These are phyloP conservation scores for Straminergon stramineum DNA, from an alignment of 225 moss, liverwort and hornwort genomes.

Conservation along the genomic window DNA sequence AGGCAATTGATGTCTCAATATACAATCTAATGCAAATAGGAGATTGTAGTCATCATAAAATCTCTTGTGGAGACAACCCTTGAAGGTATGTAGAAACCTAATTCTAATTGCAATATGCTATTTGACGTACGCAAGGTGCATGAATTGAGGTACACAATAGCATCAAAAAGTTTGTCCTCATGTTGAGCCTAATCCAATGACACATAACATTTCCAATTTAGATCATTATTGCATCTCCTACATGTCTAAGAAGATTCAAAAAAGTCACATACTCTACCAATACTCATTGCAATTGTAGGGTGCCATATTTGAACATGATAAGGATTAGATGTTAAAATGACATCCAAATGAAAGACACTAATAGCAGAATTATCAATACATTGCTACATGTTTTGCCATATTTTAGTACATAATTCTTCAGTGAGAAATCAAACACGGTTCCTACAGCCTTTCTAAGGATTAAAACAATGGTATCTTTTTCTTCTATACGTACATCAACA, in stretches of 20 bases:
- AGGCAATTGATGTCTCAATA: not conserved
- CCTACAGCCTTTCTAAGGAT: not conserved
- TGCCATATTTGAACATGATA: not conserved
- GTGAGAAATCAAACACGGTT: not conserved
- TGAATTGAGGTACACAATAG: not conserved
- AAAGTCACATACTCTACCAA: not conserved
- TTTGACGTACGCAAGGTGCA: not conserved
- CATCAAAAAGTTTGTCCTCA: not conserved
- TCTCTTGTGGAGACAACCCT: not conserved
- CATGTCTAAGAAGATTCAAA: not conserved
- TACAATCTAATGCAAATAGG: fast-evolving
- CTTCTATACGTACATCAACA: not conserved
- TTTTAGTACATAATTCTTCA: not conserved
- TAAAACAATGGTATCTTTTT: not conserved
- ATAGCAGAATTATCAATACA: not conserved
- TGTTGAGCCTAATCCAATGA: not conserved
- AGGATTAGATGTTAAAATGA: not conserved
- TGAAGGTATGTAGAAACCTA: not conserved
- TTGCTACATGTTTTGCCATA: not conserved
- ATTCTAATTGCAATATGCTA: not conserved
- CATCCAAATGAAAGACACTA: not conserved
- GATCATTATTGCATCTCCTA: not conserved
- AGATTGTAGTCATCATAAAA: not conserved
- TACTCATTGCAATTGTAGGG: not conserved
- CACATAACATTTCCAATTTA: not conserved